phyloP scores from a whole-genome alignment of 2,329 filamentous ascomycete genomes.

The Colletotrichum graminicola region DNA sequence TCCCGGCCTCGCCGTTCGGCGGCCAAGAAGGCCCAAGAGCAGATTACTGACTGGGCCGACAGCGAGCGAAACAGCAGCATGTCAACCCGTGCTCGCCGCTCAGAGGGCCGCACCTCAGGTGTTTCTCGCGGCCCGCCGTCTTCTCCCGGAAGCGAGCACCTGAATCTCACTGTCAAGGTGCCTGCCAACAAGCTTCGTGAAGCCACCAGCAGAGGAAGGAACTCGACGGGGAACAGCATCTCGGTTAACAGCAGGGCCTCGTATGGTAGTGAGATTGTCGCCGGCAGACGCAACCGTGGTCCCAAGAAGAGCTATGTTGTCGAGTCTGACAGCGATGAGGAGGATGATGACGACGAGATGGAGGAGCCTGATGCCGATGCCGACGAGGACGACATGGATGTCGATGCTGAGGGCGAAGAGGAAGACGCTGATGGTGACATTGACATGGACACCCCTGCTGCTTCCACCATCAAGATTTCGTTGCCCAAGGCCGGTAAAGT shows the following conservation, averaged over 20 bases:
- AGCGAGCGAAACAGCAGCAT: conserved; percentile 61
- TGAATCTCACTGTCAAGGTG: conserved; percentile 65
- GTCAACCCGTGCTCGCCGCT: conserved; percentile 64
- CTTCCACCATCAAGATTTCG: conserved; percentile 42
- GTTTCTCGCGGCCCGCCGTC: conserved; percentile 59
- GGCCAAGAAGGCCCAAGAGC: conserved; percentile 57
- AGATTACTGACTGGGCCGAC: conserved; percentile 61
- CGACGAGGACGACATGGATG: conserved; percentile 56
- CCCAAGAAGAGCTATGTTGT: conserved; percentile 72
- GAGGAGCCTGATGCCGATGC: conserved; percentile 46
- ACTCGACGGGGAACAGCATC: conserved; percentile 47
- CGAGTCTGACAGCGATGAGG: conserved; percentile 65
- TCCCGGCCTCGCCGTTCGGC: conserved; percentile 62
- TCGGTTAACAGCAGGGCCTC: conserved; percentile 50
- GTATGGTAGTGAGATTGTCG: conserved; percentile 61
- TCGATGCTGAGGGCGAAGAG: conserved; percentile 48
- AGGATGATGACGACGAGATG: conserved; percentile 54
- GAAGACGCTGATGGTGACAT: conserved; percentile 56
- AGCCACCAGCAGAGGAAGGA: conserved; percentile 56
- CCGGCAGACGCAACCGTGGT: conserved; percentile 65
- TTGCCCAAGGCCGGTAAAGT: conserved; percentile 40
- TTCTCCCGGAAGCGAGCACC: conserved; percentile 61
- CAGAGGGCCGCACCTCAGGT: conserved; percentile 59
- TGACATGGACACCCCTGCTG: conserved; percentile 57
- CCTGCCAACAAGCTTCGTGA: conserved; percentile 65